A percentile compares a stretch with the other conserved stretches of the same genome.
Conservation (phyloP, 108 stramenopile genomes). For the Nitzschia sp. region DNA sequence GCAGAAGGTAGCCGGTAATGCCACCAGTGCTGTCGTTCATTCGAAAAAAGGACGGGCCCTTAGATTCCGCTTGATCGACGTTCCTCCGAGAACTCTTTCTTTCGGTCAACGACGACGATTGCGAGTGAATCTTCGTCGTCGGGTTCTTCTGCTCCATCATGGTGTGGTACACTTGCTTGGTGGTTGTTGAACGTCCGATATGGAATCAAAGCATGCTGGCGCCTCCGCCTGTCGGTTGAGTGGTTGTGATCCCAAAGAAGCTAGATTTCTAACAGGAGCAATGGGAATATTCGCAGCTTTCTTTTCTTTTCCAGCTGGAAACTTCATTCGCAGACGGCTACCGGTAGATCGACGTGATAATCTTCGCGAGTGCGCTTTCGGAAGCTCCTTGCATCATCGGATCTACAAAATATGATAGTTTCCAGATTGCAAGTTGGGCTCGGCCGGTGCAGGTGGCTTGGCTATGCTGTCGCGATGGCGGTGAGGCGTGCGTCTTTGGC, state of each 20-base stretch:
- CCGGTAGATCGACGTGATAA: constrained; percentile 44
- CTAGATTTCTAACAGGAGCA: constrained; percentile 50
- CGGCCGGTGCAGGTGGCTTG: too few species aligned
- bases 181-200: constrained; percentile 48
- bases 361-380: constrained; percentile 29
- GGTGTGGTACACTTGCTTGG: constrained; percentile 35
- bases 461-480: constrained; percentile 30
- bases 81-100: too few species aligned
- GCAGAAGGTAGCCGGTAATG: too few species aligned
- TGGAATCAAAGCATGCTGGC: constrained; percentile 60
- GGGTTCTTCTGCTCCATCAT: constrained; percentile 67
- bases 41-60: too few species aligned
- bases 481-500: constrained; percentile 54
- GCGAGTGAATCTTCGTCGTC: constrained; percentile 65
- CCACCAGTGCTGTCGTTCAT: too few species aligned
- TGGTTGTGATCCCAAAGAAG: constrained; percentile 35
- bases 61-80: too few species aligned
- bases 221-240: constrained; percentile 39
- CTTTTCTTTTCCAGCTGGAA: constrained; percentile 47
- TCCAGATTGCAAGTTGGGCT: constrained; percentile 14
- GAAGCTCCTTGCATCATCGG: constrained; percentile 15
- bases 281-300: constrained; percentile 55
- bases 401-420: constrained; percentile 20
- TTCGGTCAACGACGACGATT: too few species aligned
- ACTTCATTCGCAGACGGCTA: constrained; percentile 48